Evolutionary conservation across 2,329 filamentous ascomycete genomes (phyloP), one percentile per base, ranked within the genome.

Genomic region (Fusarium sp.): DNA sequence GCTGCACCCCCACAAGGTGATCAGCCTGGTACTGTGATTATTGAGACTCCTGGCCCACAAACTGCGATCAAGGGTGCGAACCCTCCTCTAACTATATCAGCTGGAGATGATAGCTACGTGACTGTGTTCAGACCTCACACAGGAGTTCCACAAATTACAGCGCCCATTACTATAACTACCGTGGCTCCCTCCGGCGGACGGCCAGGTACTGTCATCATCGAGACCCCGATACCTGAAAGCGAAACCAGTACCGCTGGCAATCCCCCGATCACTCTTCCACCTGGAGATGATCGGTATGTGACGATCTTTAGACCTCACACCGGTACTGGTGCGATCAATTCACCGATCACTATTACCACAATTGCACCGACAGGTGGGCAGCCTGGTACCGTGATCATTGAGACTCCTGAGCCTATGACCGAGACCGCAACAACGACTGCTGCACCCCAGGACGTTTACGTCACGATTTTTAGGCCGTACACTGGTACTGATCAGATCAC

Each of bases 361-460:
- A 68, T 57, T 4, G 25, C 44, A 13, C 47, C 61, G 0, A 50
- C 51, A 19, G 45, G 45, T 14, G 62, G 59, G 3, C 46, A 68
- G 17, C 65, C 65, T 7, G 65, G 65, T 4, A 68, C 60, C 19
- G 65, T 68, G 4, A 65, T 68, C 3, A 66, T 68, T 11, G 65
- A 68, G 33, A 68, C 65, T 1, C 55, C 65, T 2, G 50, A 56
- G 19, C 53, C 60, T 6, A 14, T 17, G 10, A 44, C 39, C 11
- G 15, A 35, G 10, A 30, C 37, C 4, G 32, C 15, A 20, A n/a
- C 58, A 14, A 56, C 50, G 9, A 58, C 20, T 19, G 15, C 44
- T 23, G 32, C 25, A 17, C 32, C 44, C 10, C 25, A 50, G 35
- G 50, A 60, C 27, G 46, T 54, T n/a, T 66, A 57, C 23, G 44